phyloP scores from a whole-genome alignment of 2,329 filamentous ascomycete species.

The Rhinocladiella similis region DNA sequence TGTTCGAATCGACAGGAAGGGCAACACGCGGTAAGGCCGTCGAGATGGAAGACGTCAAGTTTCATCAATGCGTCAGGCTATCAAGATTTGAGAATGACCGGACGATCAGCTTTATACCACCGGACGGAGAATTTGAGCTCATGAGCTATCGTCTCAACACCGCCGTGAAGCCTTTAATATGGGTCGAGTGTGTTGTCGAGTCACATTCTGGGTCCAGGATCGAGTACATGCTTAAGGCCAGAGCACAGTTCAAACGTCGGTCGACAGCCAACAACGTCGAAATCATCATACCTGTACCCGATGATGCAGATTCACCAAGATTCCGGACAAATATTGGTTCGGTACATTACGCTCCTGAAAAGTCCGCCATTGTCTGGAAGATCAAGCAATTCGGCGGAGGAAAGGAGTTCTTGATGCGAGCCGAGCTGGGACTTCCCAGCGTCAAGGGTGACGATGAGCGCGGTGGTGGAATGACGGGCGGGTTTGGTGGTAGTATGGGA shows the following conservation, averaged over 20 bases:
- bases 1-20: conserved; percentile 97
- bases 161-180: conserved; percentile 96
- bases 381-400: conserved; percentile 99
- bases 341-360: conserved; percentile 96
- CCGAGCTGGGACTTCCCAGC: conserved; percentile 88
- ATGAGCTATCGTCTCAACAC: conserved; percentile 99
- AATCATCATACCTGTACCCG: conserved; percentile 93
- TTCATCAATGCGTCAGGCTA: conserved; percentile 95
- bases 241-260: conserved; percentile 95
- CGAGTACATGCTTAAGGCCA: conserved; percentile 98
- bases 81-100: conserved; percentile 97
- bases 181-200: conserved; percentile 97
- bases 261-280: conserved; percentile 99
- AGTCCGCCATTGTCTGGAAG: conserved; percentile 98
- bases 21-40: conserved; percentile 95
- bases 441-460: conserved; percentile 94
- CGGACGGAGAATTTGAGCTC: conserved; percentile 96
- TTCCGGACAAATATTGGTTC: conserved; percentile 97
- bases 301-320: conserved; percentile 92
- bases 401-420: conserved; percentile 98
- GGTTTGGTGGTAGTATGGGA: conserved; percentile 95
- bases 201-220: conserved; percentile 93
- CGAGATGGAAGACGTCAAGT: conserved; percentile 99
- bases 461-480: conserved; percentile 95
- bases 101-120: conserved; percentile 97